These are phyloP conservation scores for Fistulinella prunicolor DNA, from an alignment of 768 basidiomycete genomes.

Conservation along the genomic window DNA sequence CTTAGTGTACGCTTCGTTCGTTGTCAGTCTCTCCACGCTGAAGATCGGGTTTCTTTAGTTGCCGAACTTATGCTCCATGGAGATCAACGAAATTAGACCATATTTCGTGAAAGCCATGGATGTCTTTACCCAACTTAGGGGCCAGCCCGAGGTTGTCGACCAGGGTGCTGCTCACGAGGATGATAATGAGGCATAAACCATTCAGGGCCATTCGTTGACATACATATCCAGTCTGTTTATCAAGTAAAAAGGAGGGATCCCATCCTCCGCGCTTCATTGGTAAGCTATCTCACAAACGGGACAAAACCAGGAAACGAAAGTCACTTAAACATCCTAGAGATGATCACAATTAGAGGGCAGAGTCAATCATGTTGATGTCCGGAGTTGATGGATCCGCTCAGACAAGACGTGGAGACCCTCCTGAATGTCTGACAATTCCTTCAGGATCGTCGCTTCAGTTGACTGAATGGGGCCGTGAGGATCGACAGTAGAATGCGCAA, in stretches of 20 bases:
- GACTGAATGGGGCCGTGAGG: slow-evolving; percentile 45
- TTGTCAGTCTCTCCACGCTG: slow-evolving; percentile 1
- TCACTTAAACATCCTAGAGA: background rate
- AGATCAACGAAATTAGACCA: slow-evolving; percentile 91
- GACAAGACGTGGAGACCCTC: slow-evolving; percentile 37
- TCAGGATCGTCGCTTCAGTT: slow-evolving; percentile 62
- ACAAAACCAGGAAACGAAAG: background rate
- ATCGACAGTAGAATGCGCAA: slow-evolving; percentile 3
- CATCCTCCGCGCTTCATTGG: background rate
- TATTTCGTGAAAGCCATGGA: slow-evolving; percentile 85
- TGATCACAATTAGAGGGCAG: background rate
- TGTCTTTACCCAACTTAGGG: slow-evolving; percentile 56
- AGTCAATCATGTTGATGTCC: slow-evolving; percentile 5
- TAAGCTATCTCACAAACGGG: slow-evolving; percentile 1
- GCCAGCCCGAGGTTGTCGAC: slow-evolving; percentile 10
- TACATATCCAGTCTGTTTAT: background rate
- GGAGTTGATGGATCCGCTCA: slow-evolving; percentile 34
- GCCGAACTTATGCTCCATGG: slow-evolving; percentile 83
- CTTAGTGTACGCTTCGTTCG: slow-evolving; percentile 62
- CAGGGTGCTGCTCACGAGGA: slow-evolving; percentile 4
- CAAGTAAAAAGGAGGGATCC: background rate
- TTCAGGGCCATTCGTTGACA: background rate
- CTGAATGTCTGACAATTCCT: slow-evolving; percentile 60
- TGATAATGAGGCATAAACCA: no score
- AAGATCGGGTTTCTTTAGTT: slow-evolving; percentile 44